A percentile compares a stretch with the other conserved stretches of the same genome.
Conservation (phyloP, 148 eudicot species). For the Camellia granthamiana region DNA sequence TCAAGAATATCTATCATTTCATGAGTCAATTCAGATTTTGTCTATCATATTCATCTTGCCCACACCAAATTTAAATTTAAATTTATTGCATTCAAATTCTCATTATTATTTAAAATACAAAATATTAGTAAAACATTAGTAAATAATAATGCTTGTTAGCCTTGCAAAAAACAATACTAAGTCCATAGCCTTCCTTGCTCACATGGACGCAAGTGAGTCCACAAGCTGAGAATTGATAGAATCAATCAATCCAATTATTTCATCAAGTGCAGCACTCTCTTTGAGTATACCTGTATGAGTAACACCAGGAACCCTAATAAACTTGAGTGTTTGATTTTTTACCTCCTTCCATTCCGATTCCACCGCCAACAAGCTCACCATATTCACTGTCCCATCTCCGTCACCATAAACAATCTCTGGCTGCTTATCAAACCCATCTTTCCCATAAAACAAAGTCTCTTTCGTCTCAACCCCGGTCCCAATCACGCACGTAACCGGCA, state of each 20-base stretch:
- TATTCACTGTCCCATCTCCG: slow-evolving; percentile 91
- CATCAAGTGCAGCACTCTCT: slow-evolving; percentile 43
- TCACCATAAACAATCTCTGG: slow-evolving; percentile 68
- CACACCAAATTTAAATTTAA: too few species aligned
- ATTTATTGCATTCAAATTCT: too few species aligned
- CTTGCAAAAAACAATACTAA: too few species aligned
- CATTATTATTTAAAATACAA: too few species aligned
- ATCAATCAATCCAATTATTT: slow-evolving; percentile 37
- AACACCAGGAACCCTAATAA: slow-evolving; percentile 49
- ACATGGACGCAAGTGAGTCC: neutral
- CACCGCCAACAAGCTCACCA: slow-evolving; percentile 59
- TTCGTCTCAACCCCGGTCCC: slow-evolving; percentile 61
- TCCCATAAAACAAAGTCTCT: slow-evolving; percentile 62
- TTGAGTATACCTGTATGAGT: slow-evolving; percentile 55
- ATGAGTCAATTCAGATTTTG: too few species aligned
- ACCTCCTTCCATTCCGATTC: slow-evolving; percentile 40
- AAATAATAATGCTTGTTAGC: too few species aligned
- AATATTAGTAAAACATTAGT: too few species aligned
- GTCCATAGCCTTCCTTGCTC: too few species aligned
- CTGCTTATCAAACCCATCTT: slow-evolving; percentile 56
- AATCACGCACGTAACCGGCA: slow-evolving; percentile 65
- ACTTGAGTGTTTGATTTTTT: slow-evolving; percentile 37
- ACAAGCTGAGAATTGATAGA: slow-evolving; percentile 35
- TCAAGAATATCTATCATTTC: too few species aligned
- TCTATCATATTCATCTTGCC: too few species aligned